These are phyloP conservation scores for Orychophragmus violaceus DNA, from an alignment of 345 rosid genomes.

Conservation along the genomic window DNA sequence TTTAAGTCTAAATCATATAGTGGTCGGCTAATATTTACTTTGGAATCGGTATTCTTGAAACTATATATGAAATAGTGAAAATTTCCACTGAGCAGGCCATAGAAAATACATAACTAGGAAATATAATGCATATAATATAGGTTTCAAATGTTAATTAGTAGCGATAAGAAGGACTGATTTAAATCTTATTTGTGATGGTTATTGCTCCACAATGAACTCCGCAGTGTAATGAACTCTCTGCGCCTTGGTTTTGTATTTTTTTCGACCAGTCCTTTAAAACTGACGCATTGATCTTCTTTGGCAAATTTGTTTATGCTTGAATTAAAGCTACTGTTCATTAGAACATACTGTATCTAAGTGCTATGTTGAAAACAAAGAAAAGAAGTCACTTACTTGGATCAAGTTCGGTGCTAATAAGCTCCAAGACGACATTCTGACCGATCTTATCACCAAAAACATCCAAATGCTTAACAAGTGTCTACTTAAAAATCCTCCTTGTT, in stretches of 20 bases:
- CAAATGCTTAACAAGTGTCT: slow-evolving; percentile 56
- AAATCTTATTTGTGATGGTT: slow-evolving; percentile 62
- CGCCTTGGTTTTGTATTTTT: slow-evolving; percentile 60
- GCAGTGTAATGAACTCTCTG: slow-evolving; percentile 83
- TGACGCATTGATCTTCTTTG: slow-evolving; percentile 70
- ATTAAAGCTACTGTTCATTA: not conserved
- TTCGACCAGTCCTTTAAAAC: slow-evolving; percentile 71
- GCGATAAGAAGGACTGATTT: too few species aligned
- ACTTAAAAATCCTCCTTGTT: slow-evolving; percentile 71
- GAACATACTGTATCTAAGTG: not conserved
- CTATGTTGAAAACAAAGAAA: not conserved
- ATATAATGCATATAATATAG: too few species aligned
- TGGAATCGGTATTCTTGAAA: too few species aligned
- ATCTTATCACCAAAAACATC: slow-evolving; percentile 66
- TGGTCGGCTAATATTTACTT: too few species aligned
- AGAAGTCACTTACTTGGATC: slow-evolving; percentile 69
- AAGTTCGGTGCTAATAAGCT: slow-evolving; percentile 66
- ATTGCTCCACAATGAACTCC: slow-evolving; percentile 84
- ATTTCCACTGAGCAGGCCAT: too few species aligned
- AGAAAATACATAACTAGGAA: too few species aligned
- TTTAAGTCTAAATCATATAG: too few species aligned
- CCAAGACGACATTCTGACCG: slow-evolving; percentile 72
- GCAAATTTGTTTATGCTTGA: slow-evolving; percentile 50
- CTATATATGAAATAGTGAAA: too few species aligned
- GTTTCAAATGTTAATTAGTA: too few species aligned